Conservation (phyloP, 768 basidiomycete genomes). For the Boletales sp. region DNA sequence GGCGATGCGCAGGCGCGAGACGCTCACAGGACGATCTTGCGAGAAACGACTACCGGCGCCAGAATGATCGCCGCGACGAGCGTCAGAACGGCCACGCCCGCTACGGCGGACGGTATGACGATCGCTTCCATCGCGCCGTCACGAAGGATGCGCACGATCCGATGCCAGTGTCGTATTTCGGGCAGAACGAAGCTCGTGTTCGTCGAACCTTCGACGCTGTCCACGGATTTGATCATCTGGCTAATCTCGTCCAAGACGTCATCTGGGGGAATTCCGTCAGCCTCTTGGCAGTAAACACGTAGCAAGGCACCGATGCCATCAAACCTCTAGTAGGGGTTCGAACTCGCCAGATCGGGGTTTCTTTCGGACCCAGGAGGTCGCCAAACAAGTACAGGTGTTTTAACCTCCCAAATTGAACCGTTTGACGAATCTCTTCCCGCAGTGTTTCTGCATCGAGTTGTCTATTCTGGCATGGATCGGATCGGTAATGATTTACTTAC, state of each 20-base stretch:
- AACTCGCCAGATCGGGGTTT: neutral
- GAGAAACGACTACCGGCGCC: neutral
- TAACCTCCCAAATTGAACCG: conserved; percentile 8
- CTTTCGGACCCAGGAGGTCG: neutral
- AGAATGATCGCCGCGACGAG: conserved; percentile 1
- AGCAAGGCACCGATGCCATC: neutral
- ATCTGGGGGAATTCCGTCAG: neutral
- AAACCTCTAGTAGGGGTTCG: neutral
- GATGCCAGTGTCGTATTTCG: conserved; percentile 8
- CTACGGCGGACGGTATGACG: conserved; percentile 2
- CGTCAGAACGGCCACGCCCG: neutral
- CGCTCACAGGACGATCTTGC: neutral
- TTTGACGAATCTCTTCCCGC: conserved; percentile 17
- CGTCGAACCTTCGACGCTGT: conserved; percentile 8
- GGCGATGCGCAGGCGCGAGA: neutral
- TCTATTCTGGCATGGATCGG: neutral
- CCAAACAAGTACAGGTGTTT: conserved; percentile 12
- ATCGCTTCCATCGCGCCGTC: conserved; percentile 1
- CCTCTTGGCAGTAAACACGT: neutral
- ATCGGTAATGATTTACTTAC: neutral
- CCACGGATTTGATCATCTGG: conserved; percentile 9
- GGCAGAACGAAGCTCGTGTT: conserved; percentile 6
- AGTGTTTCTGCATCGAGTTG: conserved; percentile 9
- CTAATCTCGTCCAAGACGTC: conserved; percentile 6
- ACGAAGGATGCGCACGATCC: neutral